Evolutionary conservation across 2,329 filamentous ascomycete species (phyloP).

Genomic region (Aspergillus brasiliensis): DNA sequence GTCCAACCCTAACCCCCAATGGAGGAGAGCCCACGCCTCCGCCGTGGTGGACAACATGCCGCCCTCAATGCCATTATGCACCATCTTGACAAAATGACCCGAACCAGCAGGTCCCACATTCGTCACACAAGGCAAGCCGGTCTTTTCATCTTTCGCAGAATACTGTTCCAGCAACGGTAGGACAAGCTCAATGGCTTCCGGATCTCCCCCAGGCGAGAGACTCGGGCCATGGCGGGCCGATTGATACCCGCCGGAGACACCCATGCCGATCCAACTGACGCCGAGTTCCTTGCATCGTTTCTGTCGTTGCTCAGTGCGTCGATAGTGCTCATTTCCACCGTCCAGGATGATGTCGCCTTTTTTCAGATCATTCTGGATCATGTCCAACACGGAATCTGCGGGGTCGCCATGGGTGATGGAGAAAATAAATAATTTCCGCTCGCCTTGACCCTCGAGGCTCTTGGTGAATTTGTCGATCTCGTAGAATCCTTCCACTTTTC

Average conservation of each 20-base stretch:
- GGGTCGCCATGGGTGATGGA: constrained; percentile 44
- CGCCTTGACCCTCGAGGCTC: constrained; percentile 34
- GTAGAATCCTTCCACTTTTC: constrained; percentile 37
- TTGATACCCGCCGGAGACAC: constrained; percentile 71
- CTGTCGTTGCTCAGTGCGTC: constrained; percentile 65
- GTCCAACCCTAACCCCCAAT: constrained; percentile 58
- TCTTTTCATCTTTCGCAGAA: constrained; percentile 61
- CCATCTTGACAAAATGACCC: constrained; percentile 75
- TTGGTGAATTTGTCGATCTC: constrained; percentile 39
- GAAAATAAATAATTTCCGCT: constrained; percentile 43
- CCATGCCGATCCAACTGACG: constrained; percentile 67
- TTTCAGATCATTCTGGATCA: constrained; percentile 55
- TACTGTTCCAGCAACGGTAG: constrained; percentile 64
- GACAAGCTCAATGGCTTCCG: constrained; percentile 58
- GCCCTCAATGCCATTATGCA: constrained; percentile 74
- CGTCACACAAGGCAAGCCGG: constrained; percentile 62
- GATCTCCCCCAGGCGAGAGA: constrained; percentile 66
- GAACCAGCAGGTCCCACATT: constrained; percentile 63
- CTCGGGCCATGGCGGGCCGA: constrained; percentile 66
- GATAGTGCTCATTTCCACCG: constrained; percentile 68
- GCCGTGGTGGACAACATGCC: constrained; percentile 67
- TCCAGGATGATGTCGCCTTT: constrained; percentile 69
- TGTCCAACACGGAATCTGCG: constrained; percentile 38
- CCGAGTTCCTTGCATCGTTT: constrained; percentile 58
- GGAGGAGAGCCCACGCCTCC: constrained; percentile 67